Conservation (phyloP, 176 grass and related monocot species). For the Bonia amplexicaulis region DNA sequence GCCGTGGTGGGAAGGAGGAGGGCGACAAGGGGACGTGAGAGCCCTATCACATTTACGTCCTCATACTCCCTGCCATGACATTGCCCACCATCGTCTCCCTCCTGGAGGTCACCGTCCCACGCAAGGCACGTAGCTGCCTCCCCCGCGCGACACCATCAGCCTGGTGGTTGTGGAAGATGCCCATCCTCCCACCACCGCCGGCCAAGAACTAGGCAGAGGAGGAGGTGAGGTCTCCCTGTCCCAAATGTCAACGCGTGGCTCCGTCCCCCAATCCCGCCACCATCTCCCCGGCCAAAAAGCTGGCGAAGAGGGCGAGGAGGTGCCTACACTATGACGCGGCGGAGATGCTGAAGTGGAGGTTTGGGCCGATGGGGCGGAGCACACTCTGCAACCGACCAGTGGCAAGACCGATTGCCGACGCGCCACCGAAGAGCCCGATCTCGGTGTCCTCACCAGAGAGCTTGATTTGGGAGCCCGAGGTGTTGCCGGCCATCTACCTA, state of each 20-base stretch:
- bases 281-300: slow-evolving; percentile 11
- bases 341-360: slow-evolving; percentile 82
- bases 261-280: neutral
- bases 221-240: neutral
- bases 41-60: too few relatives aligned
- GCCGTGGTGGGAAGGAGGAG: neutral
- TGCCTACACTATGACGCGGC: slow-evolving; percentile 61
- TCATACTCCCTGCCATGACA: too few relatives aligned
- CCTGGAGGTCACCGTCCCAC: slow-evolving; percentile 30
- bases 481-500: slow-evolving; percentile 25
- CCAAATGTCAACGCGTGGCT: neutral
- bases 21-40: too few relatives aligned
- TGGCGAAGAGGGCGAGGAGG: slow-evolving; percentile 36
- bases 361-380: slow-evolving; percentile 57
- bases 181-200: neutral
- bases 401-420: neutral
- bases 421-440: slow-evolving; percentile 29
- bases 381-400: slow-evolving; percentile 67
- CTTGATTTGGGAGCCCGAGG: slow-evolving; percentile 28
- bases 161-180: slow-evolving; percentile 41
- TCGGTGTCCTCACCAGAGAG: slow-evolving; percentile 22
- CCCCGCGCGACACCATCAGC: slow-evolving; percentile 11
- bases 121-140: slow-evolving; percentile 47
- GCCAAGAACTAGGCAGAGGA: neutral
- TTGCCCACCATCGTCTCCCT: neutral